These are phyloP conservation scores for Clavispora fructus DNA, from an alignment of 805 yeast species.

Conservation along the genomic window DNA sequence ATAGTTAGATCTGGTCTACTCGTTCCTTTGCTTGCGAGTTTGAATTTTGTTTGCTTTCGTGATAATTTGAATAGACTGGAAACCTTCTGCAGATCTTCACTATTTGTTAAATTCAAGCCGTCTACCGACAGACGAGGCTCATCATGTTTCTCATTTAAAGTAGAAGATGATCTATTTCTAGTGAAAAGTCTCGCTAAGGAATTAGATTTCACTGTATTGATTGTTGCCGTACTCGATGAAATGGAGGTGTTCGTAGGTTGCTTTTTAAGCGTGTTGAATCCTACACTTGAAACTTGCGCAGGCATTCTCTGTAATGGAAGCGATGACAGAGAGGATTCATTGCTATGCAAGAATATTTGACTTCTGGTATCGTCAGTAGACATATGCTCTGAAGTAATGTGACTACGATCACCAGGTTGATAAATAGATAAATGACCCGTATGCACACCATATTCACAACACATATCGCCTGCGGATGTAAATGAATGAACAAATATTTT, in stretches of 20 bases:
- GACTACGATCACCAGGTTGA: too few relatives aligned
- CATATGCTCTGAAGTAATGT: not conserved
- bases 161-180: slow-evolving; percentile 2
- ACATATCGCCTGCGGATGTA: too few relatives aligned
- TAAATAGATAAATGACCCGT: not conserved
- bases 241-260: slow-evolving; percentile 8
- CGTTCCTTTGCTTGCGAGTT: not conserved
- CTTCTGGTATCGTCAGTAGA: not conserved
- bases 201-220: slow-evolving; percentile 1
- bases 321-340: slow-evolving; percentile 1
- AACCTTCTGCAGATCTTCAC: not conserved
- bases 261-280: slow-evolving; percentile 10
- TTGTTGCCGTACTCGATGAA: slow-evolving; percentile 4
- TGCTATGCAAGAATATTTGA: not conserved
- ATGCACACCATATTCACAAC: not conserved
- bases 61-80: slow-evolving; percentile 2
- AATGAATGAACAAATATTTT: too few relatives aligned
- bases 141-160: not conserved
- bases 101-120: not conserved
- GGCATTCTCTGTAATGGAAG: slow-evolving; percentile 1
- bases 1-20: slow-evolving; percentile 5
- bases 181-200: slow-evolving; percentile 6
- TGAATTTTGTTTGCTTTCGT: slow-evolving; percentile 4
- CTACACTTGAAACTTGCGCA: slow-evolving; percentile 11
- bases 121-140: not conserved